phyloP scores from a whole-genome alignment of 2,329 filamentous ascomycete species.

The Arthrobotrys conoides region DNA sequence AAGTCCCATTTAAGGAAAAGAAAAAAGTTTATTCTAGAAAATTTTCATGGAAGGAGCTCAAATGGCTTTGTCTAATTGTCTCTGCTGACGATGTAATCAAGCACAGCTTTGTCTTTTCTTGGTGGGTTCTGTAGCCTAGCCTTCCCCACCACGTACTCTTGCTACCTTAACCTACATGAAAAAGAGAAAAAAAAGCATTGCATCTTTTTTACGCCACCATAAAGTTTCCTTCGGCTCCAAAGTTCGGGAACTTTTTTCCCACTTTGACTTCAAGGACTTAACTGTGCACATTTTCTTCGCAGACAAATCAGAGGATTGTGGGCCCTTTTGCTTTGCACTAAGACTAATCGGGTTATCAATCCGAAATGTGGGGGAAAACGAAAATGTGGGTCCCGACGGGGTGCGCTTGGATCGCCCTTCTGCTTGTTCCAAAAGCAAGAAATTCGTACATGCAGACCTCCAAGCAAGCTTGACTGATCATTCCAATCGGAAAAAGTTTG shows the following conservation, averaged over 20 bases:
- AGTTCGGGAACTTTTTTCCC: conserved; percentile 47
- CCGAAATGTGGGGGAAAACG: conserved; percentile 52
- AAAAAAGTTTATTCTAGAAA: conserved; percentile 50
- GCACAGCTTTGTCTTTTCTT: not conserved
- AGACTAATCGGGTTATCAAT: conserved; percentile 40
- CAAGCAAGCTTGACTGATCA: conserved; percentile 16
- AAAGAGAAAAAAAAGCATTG: no score
- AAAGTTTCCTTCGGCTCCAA: conserved; percentile 49
- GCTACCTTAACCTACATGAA: not conserved
- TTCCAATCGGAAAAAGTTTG: conserved; percentile 17
- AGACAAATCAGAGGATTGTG: conserved; percentile 1
- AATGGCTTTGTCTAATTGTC: conserved; percentile 5
- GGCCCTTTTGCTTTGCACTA: conserved; percentile 26
- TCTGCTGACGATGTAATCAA: conserved; percentile 18
- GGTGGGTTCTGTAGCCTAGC: conserved; percentile 28
- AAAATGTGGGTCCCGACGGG: conserved; percentile 23
- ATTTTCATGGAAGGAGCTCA: conserved; percentile 38
- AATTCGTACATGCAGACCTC: not conserved
- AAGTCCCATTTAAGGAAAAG: conserved; percentile 3
- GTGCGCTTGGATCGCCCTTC: conserved; percentile 7
- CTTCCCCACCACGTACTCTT: conserved; percentile 10
- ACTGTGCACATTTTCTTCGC: not conserved
- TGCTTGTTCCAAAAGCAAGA: conserved; percentile 17
- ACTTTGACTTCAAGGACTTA: no score
- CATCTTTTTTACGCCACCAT: conserved; percentile 33